Evolutionary conservation across 1,284 basidiomycete species (phyloP).

Genomic region (Grifola frondosa): DNA sequence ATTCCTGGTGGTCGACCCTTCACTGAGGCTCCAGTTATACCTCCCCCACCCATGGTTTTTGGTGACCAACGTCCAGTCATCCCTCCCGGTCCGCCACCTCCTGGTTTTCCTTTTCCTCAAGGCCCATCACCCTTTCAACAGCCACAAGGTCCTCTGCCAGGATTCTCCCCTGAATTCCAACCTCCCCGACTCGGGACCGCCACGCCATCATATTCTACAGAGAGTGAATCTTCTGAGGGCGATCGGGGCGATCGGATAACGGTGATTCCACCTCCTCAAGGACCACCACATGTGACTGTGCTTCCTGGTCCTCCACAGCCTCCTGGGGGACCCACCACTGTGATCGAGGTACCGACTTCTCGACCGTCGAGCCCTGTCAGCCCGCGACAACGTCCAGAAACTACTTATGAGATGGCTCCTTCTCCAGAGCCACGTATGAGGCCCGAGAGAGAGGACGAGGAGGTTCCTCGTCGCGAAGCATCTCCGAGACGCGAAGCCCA

Average conservation of each 20-base stretch:
- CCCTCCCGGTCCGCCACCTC: conserved; percentile 8
- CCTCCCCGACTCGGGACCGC: not conserved
- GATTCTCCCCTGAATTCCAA: conserved; percentile 1
- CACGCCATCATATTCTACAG: not conserved
- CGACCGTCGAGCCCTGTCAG: not conserved
- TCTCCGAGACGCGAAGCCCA: too few species aligned
- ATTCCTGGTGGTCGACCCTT: not conserved
- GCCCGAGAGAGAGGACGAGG: too few species aligned
- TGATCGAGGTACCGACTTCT: conserved; percentile 3
- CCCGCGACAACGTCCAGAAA: not conserved
- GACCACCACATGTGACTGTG: not conserved
- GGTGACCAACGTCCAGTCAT: conserved; percentile 15
- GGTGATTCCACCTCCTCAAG: conserved; percentile 3
- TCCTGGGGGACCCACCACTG: conserved; percentile 5
- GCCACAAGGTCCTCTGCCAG: not conserved
- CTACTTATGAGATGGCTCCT: not conserved
- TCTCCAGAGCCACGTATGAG: too few species aligned
- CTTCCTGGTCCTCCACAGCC: not conserved
- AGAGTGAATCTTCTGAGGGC: too few species aligned
- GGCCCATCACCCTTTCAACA: conserved; percentile 5
- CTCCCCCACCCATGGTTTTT: conserved; percentile 7
- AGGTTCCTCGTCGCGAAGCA: too few species aligned
- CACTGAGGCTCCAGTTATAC: conserved; percentile 26
- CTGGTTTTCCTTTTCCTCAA: not conserved
- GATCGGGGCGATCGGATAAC: too few species aligned